phyloP scores from a whole-genome alignment of 495 filamentous ascomycete species.

The Sporormia fimetaria region DNA sequence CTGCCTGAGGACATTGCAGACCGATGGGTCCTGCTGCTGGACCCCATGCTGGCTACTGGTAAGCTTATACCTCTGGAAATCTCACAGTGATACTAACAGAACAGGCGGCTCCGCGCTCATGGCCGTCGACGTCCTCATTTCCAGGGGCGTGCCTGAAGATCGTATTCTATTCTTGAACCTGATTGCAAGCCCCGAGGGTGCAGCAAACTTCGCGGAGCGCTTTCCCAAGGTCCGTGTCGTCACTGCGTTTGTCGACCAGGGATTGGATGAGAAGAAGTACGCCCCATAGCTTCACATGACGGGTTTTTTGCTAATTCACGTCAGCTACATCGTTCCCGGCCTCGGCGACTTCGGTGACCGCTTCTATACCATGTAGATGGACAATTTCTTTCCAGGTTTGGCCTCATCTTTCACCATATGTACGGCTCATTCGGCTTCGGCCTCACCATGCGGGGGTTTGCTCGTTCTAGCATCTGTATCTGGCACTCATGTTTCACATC shows the following conservation, averaged over 20 bases:
- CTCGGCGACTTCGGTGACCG: conserved; percentile 94
- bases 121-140: conserved; percentile 84
- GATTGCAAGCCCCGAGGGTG: conserved; percentile 88
- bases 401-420: too few relatives aligned
- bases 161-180: conserved; percentile 92
- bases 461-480: too few relatives aligned
- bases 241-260: conserved; percentile 93
- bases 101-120: conserved; percentile 89
- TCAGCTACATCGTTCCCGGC: conserved; percentile 89
- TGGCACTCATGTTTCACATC: too few relatives aligned
- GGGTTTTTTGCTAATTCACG: neutral
- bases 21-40: conserved; percentile 87
- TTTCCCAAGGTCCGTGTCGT: conserved; percentile 90
- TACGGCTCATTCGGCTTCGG: too few relatives aligned
- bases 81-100: conserved; percentile 5
- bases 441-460: too few relatives aligned
- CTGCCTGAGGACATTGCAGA: conserved; percentile 85
- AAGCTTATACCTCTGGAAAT: conserved; percentile 22
- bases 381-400: too few relatives aligned
- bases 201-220: conserved; percentile 75
- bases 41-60: conserved; percentile 99
- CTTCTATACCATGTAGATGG: conserved; percentile 74
- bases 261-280: conserved; percentile 93
- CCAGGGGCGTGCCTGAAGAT: conserved; percentile 84
- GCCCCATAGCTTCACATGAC: conserved; percentile 18